A percentile compares a stretch with the other conserved stretches of the same genome.
Conservation (phyloP, 2,329 filamentous ascomycete genomes). For the Pseudopyricularia javanii region DNA sequence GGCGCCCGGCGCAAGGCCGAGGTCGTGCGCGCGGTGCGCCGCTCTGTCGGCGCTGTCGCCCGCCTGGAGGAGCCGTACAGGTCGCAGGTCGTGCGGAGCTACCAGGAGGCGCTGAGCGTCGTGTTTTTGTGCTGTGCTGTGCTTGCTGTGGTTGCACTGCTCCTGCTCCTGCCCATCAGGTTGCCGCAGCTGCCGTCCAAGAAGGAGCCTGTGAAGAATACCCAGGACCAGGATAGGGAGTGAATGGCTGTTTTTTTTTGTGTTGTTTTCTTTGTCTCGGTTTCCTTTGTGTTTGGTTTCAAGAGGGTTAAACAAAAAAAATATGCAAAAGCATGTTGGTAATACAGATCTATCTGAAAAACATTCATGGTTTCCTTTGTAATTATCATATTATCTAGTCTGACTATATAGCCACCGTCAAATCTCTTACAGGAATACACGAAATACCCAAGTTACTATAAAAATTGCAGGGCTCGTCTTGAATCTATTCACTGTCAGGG, state of each 20-base stretch:
- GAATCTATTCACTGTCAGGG: too few species aligned
- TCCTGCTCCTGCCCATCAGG: constrained; percentile 36
- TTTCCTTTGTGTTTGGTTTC: neutral
- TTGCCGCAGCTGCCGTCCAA: constrained; percentile 31
- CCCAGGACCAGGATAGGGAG: neutral
- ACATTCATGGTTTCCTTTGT: too few species aligned
- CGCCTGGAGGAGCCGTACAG: constrained; percentile 29
- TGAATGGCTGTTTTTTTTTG: neutral
- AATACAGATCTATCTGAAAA: too few species aligned
- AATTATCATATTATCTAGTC: too few species aligned
- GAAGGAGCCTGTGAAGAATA: neutral
- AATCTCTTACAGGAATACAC: too few species aligned
- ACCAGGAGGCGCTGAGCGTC: constrained; percentile 35
- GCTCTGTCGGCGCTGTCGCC: constrained; percentile 41
- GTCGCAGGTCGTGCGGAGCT: constrained; percentile 42
- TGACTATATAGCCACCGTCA: too few species aligned
- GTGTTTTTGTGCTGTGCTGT: constrained; percentile 30
- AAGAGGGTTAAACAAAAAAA: neutral
- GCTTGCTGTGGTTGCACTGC: constrained; percentile 33
- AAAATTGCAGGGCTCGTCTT: too few species aligned
- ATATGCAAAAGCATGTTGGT: neutral
- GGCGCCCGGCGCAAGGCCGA: constrained; percentile 26
- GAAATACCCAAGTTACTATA: too few species aligned
- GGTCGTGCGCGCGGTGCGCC: constrained; percentile 37
- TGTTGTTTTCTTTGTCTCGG: neutral